phyloP scores from a whole-genome alignment of 164 flowering plant genomes.

The Hamamelis virginiana region DNA sequence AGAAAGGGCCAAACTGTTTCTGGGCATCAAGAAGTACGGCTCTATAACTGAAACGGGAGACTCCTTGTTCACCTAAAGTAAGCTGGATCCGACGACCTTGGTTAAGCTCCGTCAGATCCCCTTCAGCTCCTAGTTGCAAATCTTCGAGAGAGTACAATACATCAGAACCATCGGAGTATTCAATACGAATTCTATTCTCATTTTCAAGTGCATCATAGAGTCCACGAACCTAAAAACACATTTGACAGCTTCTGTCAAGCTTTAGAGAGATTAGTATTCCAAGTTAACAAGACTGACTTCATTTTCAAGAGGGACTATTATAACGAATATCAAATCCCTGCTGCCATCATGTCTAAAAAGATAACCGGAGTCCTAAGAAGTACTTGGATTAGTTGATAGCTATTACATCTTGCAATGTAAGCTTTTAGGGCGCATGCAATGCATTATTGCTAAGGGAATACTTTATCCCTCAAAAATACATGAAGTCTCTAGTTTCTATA shows the following conservation, averaged over 20 bases:
- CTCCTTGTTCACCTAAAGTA: constrained; percentile 53
- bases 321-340: not conserved
- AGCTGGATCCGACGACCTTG: constrained; percentile 67
- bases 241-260: constrained; percentile 9
- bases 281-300: not conserved
- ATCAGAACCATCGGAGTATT: constrained; percentile 58
- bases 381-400: not conserved
- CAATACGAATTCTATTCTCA: constrained; percentile 67
- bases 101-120: constrained; percentile 48
- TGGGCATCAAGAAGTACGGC: constrained; percentile 83
- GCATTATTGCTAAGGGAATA: not conserved
- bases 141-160: constrained; percentile 69
- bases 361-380: not conserved
- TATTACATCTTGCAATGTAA: not conserved
- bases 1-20: constrained; percentile 43
- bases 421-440: not conserved
- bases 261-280: constrained; percentile 8
- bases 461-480: constrained; percentile 2
- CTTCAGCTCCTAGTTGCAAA: constrained; percentile 68
- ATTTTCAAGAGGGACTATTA: not conserved
- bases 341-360: not conserved
- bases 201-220: constrained; percentile 62
- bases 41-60: constrained; percentile 57
- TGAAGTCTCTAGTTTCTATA: constrained; percentile 15
- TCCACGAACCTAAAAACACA: constrained; percentile 54